Base-by-base conservation (phyloP, 2,329 filamentous ascomycete genomes). In the Ascochyta clinopodiicola region DNA sequence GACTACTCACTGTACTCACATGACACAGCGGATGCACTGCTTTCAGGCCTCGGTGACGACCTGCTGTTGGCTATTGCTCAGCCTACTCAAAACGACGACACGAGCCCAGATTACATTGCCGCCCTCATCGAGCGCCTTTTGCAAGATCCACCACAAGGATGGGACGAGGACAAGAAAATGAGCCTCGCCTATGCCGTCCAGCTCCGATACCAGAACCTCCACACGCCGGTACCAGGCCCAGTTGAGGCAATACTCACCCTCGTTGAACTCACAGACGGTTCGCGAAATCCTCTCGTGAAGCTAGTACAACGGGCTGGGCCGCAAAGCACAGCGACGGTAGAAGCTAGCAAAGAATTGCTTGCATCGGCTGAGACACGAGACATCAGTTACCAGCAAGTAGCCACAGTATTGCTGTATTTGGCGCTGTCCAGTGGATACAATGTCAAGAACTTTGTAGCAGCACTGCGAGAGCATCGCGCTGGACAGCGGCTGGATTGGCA, bases 71-170 rank as follows among this genome's bases (percentile, higher is more conserved):
- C 88, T 61, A 82, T 97, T 51, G 87, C 90, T 31, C 84, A 84
- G 39, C 68, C 71, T 21, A 82, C 84, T 46, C 83, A 86, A 36
- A 86, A 90, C 66, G 83, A 88, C 61, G 88, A 90, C 57, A 76
- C 93, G 49, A 82, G 81, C 10, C 81, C 88, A 27, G 78, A 85
- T 37, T 92, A 95, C 71, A 83, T 97, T 57, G 90, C 90, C 44
- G 80, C 88, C 56, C 88, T 96, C 55, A 82, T 97, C 75, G 91
- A 96, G 74, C 90, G 91, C 64, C 90, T 96, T 66, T 87, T 96
- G 50, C 88, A 95, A 75, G 88, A 93, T 66, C 92, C 93, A 46
- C 92, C 92, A 27, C 90, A 90, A 24, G 92, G 89, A 74, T 96
- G 96, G 79, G 91, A 90, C 68, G 86, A 92, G 50, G 83, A 88